These are phyloP conservation scores for Quercus suber DNA, from an alignment of 306 rosid genomes.

Conservation along the genomic window DNA sequence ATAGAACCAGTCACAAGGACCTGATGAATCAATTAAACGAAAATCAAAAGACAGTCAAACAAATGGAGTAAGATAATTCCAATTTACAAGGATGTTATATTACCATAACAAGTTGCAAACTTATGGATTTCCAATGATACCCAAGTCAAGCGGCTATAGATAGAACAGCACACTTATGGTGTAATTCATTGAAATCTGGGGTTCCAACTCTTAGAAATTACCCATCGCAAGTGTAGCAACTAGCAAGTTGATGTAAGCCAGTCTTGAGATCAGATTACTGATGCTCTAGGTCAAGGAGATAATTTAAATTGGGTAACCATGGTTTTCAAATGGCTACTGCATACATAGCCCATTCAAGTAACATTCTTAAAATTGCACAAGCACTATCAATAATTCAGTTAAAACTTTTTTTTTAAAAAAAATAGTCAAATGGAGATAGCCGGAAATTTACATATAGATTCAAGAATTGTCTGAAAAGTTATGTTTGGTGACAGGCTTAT, in stretches of 20 bases:
- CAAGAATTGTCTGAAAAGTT: background rate
- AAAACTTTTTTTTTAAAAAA: too few relatives aligned
- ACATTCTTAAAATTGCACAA: background rate
- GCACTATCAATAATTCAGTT: background rate
- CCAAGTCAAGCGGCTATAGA: background rate
- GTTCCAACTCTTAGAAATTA: background rate
- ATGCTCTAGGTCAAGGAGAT: background rate
- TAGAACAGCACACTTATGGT: background rate
- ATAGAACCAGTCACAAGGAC: slow-evolving; percentile 92
- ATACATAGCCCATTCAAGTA: background rate
- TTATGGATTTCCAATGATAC: background rate
- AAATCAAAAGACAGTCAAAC: slow-evolving; percentile 3
- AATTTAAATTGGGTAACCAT: background rate
- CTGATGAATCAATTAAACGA: slow-evolving; percentile 40
- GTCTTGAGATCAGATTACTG: background rate
- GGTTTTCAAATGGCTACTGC: background rate
- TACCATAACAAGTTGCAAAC: background rate
- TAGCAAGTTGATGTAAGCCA: background rate
- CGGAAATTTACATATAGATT: background rate
- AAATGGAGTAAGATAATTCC: background rate
- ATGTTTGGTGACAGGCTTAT: background rate
- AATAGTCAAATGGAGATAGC: background rate
- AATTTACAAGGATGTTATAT: background rate
- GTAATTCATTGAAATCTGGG: background rate
- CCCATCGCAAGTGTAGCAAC: background rate